Base-by-base conservation (phyloP, 768 basidiomycete genomes). In the Guyanaporus albipodus region DNA sequence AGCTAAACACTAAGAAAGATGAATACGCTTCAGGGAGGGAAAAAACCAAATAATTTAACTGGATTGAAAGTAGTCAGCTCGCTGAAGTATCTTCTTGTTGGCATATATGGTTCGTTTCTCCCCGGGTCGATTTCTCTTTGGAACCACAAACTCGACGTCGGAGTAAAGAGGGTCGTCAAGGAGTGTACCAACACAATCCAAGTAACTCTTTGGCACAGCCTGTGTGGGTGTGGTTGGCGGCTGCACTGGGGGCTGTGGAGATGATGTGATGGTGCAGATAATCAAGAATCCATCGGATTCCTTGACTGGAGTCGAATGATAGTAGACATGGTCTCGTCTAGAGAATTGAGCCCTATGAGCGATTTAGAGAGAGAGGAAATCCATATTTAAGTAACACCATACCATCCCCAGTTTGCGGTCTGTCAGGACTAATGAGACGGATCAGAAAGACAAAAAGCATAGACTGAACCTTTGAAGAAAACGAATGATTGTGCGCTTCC, bases 351-450 rank as follows among this genome's bases (percentile, higher is more conserved):
- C 82, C 85, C 83, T 85, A 40, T 4, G 43, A 27, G 34, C 33
- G 34, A 24, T 17, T 26, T 48, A 4, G n/a, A 60, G 46, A 24
- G 2, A 6, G 4, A n/a, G 37, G 38, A 22, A 9, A 28, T 21
- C n/a, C 6, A 26, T 26, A 22, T 46, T 29, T 44, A 41, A 34
- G 49, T 38, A 28, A 18, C 24, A 39, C 11, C 57, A 40, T 76
- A 85, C 87, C 90, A 92, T 64, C 87, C 88, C 90, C 88, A 91
- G 57, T 91, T 91, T 23, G 85, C 85, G 11, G 88, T 85, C 83
- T 87, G 48, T 38, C 10, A 38, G 14, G 19, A 27, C 26, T 17
- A 12, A 23, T 60, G 42, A 68, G 55, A 32, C 17, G 38, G 11
- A 42, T 22, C 6, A 37, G 27, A 17, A 23, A 15, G 10, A 37